Conservation (phyloP, 1,284 basidiomycete species). For the Schizophyllum amplum region DNA sequence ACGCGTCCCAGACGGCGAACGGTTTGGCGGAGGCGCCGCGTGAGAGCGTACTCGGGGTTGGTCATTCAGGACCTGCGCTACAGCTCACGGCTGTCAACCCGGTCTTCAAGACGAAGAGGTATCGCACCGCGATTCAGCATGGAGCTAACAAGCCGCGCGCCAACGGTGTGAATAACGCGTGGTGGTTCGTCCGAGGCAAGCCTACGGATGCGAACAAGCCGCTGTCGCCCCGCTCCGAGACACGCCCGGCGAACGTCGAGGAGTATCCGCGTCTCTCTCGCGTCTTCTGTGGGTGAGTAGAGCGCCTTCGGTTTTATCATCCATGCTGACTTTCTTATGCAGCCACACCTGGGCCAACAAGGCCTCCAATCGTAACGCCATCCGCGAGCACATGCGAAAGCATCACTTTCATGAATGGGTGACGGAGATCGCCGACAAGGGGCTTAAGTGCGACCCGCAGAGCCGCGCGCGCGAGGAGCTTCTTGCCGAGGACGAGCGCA, state of each 20-base stretch:
- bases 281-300: constrained; percentile 13
- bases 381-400: constrained; percentile 12
- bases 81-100: too few species aligned
- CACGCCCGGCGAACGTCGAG: constrained; percentile 1
- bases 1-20: too few species aligned
- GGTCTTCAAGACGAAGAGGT: too few species aligned
- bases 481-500: background rate
- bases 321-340: constrained; percentile 1
- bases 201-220: background rate
- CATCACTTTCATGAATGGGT: constrained; percentile 7
- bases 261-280: constrained; percentile 10
- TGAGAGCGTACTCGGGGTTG: too few species aligned
- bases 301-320: background rate
- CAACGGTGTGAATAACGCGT: background rate
- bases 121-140: too few species aligned
- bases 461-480: background rate
- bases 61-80: too few species aligned
- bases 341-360: constrained; percentile 14
- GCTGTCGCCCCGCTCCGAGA: background rate
- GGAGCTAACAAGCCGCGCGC: too few species aligned
- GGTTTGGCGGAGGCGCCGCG: too few species aligned
- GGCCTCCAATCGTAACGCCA: constrained; percentile 9
- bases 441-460: constrained; percentile 16
- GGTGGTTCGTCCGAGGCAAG: constrained; percentile 13
- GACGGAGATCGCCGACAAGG: constrained; percentile 9